A percentile compares a stretch with the other conserved stretches of the same genome.
Conservation (phyloP, 768 basidiomycete species). For the Podaxis sp. region DNA sequence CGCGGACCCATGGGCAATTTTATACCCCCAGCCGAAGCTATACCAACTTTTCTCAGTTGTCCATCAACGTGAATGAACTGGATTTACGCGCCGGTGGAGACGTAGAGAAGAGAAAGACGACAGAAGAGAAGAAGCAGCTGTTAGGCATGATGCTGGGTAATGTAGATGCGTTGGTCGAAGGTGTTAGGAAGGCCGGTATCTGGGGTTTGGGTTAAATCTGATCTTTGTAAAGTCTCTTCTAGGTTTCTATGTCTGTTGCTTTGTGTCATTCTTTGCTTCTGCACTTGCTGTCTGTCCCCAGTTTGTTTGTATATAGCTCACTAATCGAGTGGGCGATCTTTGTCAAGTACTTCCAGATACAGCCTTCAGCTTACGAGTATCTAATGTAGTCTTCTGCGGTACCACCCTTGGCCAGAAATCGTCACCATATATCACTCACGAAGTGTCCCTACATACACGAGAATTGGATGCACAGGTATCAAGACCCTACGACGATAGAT, state of each 20-base stretch:
- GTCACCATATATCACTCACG: too few species aligned
- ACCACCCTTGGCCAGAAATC: too few species aligned
- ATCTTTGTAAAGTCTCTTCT: not conserved
- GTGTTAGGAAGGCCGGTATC: conserved; percentile 80
- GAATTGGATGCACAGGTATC: too few species aligned
- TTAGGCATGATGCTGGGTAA: conserved; percentile 84
- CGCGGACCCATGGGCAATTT: conserved; percentile 5
- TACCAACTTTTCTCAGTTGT: not conserved
- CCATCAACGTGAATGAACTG: not conserved
- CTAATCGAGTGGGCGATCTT: not conserved
- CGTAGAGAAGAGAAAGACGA: conserved; percentile 42
- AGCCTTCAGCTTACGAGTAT: too few species aligned
- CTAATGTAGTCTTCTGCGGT: too few species aligned
- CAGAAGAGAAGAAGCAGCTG: conserved; percentile 79
- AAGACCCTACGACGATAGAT: too few species aligned
- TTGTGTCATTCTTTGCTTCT: conserved; percentile 13
- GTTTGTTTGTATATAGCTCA: not conserved
- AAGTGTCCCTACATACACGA: too few species aligned
- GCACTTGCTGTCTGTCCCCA: conserved; percentile 7
- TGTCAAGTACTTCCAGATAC: not conserved
- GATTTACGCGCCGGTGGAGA: conserved; percentile 12
- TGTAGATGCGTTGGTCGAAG: conserved; percentile 86
- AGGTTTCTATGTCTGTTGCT: conserved; percentile 7
- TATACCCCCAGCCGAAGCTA: conserved; percentile 7
- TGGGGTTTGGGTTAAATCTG: conserved; percentile 62